Evolutionary conservation across 148 eudicot genomes (phyloP), one percentile per base, ranked within the genome.

Genomic region (Camellia granthamiana): DNA sequence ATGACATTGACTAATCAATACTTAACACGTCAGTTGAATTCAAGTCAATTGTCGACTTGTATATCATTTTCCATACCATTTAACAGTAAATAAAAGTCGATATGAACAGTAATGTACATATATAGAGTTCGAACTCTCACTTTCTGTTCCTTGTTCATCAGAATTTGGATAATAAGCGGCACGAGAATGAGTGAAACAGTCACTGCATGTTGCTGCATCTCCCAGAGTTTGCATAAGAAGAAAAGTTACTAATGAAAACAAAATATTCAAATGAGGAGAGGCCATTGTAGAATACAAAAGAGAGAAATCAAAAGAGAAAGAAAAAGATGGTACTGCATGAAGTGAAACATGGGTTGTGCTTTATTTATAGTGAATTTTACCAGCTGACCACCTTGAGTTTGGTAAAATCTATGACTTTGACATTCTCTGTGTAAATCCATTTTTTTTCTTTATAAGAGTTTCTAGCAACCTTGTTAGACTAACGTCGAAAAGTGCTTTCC

Each of bases 131-230:
- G 56, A 70, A 49, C 77, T 77, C 94, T 87, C 59, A 93, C 97
- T 79, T 79, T 83, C 86, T 83, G 94, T 87, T 84, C 97, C 97
- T 6, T 84, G 73, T 77, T 84, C 84, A 59, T 83, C 89, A 75
- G 94, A 87, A 80, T 83, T 86, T 0, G 91, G 87, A 77, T 93
- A 90, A 82, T 90, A 83, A 18, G 91, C 75, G 73, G 97, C 94
- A 14, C 89, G 88, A 14, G 97, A 93, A 12, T 62, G 88, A 77
- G 82, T 63, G 69, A 91, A 92, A 72, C 90, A 90, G 77, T 85
- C 91, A 1, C 69, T 81, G 64, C 93, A 89, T 72, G 84, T 88
- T 72, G 85, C 89, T 47, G 91, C 89, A 44, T 87, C 79, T 3
- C 84, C 86, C 16, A 66, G 52, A 72, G 85, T 76, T 77, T 61